A percentile compares a stretch with the other conserved stretches of the same genome.
These are phyloP conservation scores for Lentinus polychrous DNA, from an alignment of 1,284 basidiomycete species.

Conservation along the genomic window DNA sequence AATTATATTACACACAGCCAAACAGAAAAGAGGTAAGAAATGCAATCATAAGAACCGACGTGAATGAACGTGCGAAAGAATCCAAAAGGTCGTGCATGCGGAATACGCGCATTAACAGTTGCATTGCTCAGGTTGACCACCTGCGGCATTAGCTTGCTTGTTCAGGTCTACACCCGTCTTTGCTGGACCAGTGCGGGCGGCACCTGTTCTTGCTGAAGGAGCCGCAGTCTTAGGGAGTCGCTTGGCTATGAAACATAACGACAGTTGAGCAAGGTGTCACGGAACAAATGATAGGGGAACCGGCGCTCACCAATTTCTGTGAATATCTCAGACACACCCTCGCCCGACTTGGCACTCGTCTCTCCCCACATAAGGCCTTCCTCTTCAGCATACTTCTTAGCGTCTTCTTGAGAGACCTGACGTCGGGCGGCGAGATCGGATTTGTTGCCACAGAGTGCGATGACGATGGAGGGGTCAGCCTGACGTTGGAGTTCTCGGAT, in stretches of 20 bases:
- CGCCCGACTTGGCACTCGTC: conserved; percentile 91
- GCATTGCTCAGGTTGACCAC: conserved; percentile 57
- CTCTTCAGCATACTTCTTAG: conserved; percentile 90
- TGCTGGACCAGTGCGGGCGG: conserved; percentile 38
- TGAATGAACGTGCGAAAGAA: not conserved
- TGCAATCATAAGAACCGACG: not conserved
- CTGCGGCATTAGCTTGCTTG: conserved; percentile 44
- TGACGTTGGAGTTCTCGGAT: conserved; percentile 95
- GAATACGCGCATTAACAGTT: conserved; percentile 50
- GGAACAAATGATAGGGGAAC: conserved; percentile 6
- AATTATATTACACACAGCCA: conserved; percentile 1
- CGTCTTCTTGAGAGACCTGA: conserved; percentile 79
- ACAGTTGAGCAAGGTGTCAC: conserved; percentile 10
- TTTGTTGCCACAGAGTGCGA: conserved; percentile 96
- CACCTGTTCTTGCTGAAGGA: conserved; percentile 48
- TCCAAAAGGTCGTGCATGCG: not conserved
- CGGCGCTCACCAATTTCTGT: conserved; percentile 68
- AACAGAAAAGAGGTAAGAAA: not conserved
- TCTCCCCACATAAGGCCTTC: conserved; percentile 95
- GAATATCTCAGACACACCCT: conserved; percentile 87
- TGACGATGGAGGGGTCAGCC: conserved; percentile 94
- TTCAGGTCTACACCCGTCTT: conserved; percentile 69
- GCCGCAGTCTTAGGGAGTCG: conserved; percentile 74
- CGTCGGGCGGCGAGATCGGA: conserved; percentile 78
- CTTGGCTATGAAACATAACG: conserved; percentile 49